phyloP scores from a whole-genome alignment of 2,329 filamentous ascomycete genomes.

The Decorospora gaudefroyi region DNA sequence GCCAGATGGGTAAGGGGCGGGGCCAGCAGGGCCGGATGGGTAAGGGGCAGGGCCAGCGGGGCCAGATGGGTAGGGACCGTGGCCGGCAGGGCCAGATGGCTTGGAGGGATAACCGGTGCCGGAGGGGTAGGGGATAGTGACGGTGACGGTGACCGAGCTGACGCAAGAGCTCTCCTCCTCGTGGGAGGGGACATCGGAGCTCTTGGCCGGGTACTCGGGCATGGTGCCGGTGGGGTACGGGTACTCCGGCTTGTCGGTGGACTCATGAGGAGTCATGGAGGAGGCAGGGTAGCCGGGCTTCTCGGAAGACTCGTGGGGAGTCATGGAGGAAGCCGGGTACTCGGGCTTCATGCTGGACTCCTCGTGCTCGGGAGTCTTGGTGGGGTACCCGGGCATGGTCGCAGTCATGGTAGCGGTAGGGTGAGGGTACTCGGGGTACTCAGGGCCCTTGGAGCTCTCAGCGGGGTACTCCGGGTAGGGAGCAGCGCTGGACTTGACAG shows the following conservation, averaged over 20 bases:
- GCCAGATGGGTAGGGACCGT: slow-evolving; percentile 20
- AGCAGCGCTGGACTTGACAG: slow-evolving; percentile 10
- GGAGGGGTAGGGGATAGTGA: slow-evolving; percentile 50
- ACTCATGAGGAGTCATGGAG: slow-evolving; percentile 10
- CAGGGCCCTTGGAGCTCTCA: slow-evolving; percentile 4
- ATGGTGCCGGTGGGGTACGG: slow-evolving; percentile 38
- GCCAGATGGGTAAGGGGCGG: slow-evolving; percentile 21
- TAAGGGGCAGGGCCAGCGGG: slow-evolving; percentile 21
- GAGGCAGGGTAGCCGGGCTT: slow-evolving; percentile 9
- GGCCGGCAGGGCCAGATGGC: slow-evolving; percentile 10
- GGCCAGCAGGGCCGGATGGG: slow-evolving; percentile 9
- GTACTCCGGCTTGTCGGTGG: slow-evolving; percentile 19
- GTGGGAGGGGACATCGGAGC: slow-evolving; percentile 14
- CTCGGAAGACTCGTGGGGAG: slow-evolving; percentile 5
- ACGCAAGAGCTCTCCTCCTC: slow-evolving; percentile 38
- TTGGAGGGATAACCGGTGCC: slow-evolving; percentile 35
- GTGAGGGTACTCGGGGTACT: slow-evolving; percentile 18
- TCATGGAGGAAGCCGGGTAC: slow-evolving; percentile 11
- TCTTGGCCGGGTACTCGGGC: slow-evolving; percentile 16
- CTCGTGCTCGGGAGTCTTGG: slow-evolving; percentile 8
- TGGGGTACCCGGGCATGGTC: slow-evolving; percentile 8
- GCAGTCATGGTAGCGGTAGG: slow-evolving; percentile 4
- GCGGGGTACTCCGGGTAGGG: slow-evolving; percentile 16
- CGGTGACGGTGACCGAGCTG: slow-evolving; percentile 50
- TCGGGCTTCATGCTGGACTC: slow-evolving; percentile 9